Conservation (phyloP, 2,329 filamentous ascomycete genomes). For the Stemphylium beticola region DNA sequence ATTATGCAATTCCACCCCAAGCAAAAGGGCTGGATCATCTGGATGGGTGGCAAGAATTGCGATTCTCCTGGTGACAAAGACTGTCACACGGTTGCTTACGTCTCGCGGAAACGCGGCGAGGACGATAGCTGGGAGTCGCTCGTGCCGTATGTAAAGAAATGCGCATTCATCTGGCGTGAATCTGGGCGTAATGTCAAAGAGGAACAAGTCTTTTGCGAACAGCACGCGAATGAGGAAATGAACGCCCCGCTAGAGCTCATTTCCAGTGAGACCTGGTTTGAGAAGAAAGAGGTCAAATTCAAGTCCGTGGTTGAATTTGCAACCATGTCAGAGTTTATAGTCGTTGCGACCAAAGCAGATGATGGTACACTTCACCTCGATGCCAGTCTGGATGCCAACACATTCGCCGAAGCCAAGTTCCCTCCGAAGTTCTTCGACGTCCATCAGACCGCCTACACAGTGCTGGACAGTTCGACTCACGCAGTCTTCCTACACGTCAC, state of each 20-base stretch:
- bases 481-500: slow-evolving; percentile 94
- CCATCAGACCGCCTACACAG: slow-evolving; percentile 84
- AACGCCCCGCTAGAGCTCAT: slow-evolving; percentile 71
- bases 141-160: slow-evolving; percentile 76
- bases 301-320: slow-evolving; percentile 83
- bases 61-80: slow-evolving; percentile 57
- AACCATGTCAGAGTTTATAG: slow-evolving; percentile 95
- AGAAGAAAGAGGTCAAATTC: slow-evolving; percentile 67
- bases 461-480: slow-evolving; percentile 93
- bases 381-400: slow-evolving; percentile 82
- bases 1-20: slow-evolving; percentile 82
- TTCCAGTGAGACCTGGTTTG: slow-evolving; percentile 81
- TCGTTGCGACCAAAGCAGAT: slow-evolving; percentile 75
- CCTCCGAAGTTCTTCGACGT: slow-evolving; percentile 81
- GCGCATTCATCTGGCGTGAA: slow-evolving; percentile 81
- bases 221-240: slow-evolving; percentile 67
- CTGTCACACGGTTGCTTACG: slow-evolving; percentile 77
- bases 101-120: slow-evolving; percentile 77
- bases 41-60: slow-evolving; percentile 77
- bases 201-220: slow-evolving; percentile 69
- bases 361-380: slow-evolving; percentile 76
- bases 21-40: slow-evolving; percentile 84
- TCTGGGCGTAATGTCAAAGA: slow-evolving; percentile 62
- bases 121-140: slow-evolving; percentile 72
- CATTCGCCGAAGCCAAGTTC: slow-evolving; percentile 84